Evolutionary conservation across 768 basidiomycete species (phyloP), one percentile per base, ranked within the genome.

Genomic region (Tubosaeta sp.): DNA sequence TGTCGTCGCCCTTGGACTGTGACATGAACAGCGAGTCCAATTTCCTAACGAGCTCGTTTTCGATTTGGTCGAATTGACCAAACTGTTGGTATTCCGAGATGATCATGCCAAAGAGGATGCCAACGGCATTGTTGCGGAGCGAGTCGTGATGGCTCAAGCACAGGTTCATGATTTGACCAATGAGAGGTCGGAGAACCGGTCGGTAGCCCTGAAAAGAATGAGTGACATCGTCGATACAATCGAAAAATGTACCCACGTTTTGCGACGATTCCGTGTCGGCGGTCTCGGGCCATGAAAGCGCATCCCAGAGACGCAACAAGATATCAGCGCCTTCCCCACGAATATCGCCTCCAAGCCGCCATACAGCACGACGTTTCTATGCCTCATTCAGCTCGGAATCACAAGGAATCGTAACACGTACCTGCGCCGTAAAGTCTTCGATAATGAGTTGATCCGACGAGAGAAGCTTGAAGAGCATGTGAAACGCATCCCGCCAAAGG

Each of bases 61-160:
- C 91, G 58, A 98, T 95, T 43, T 81, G 82, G 59, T 87, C 85
- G 64, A 97, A 97, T 65, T 90, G 84, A 25, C 82, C 85, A 12
- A 84, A 83, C 53, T 88, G 85, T 51, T 91, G 84, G 67, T 89
- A 94, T 66, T 95, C 91, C 3, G 91, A 86, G 43, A 95, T 82
- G 54, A 98, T 93, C 93, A 98, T 97, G 62, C 87, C 90, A 71
- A 88, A 95, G 19, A 98, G 79, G 51, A 97, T 94, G 60, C 90
- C 84, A 19, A 95, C 92, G 0, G 93, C 95, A 57, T 88, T 89
- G 64, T 81, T 90, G 58, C 95, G 83, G 37, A 97, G 78, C 62
- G 87, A 84, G 64, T 98, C 95, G 64, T 98, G 95, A 60, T 95
- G 91, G 56, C 94, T 97, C 48, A 98, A 75, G 66, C 95, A 97